These are phyloP conservation scores for Agaricus bisporus DNA, from an alignment of 768 basidiomycete genomes.

Conservation along the genomic window DNA sequence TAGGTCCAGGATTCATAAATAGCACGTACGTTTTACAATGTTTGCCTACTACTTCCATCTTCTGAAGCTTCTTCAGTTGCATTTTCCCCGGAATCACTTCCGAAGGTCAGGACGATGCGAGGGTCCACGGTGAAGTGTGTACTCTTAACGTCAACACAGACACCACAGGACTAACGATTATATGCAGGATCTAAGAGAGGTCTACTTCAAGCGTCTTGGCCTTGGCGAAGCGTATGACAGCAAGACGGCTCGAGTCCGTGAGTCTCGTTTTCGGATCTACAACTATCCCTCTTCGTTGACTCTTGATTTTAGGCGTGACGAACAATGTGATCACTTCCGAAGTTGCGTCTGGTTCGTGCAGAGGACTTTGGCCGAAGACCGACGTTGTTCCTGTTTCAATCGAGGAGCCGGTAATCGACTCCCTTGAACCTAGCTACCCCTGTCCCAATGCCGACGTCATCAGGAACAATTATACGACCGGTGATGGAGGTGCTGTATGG, in stretches of 20 bases:
- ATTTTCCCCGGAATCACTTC: conserved; percentile 45
- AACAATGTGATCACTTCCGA: conserved; percentile 50
- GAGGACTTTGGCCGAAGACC: conserved; percentile 38
- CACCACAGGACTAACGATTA: neutral
- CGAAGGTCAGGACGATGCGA: conserved; percentile 36
- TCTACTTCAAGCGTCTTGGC: conserved; percentile 36
- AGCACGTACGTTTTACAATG: conserved; percentile 29
- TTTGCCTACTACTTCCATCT: neutral
- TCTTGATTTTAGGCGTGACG: conserved; percentile 32
- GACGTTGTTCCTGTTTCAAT: conserved; percentile 27
- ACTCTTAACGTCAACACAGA: neutral
- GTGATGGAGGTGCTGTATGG: conserved; percentile 31
- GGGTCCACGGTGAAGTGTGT: conserved; percentile 36
- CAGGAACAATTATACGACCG: conserved; percentile 30
- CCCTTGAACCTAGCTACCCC: conserved; percentile 40
- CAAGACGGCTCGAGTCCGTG: conserved; percentile 30
- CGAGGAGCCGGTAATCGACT: conserved; percentile 36
- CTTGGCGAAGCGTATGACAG: conserved; percentile 28
- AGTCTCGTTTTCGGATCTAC: conserved; percentile 7
- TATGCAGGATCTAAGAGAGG: conserved; percentile 34
- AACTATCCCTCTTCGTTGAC: neutral
- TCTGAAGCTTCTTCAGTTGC: conserved; percentile 25
- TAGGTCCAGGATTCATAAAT: conserved; percentile 38
- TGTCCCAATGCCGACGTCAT: conserved; percentile 33
- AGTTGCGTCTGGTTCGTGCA: conserved; percentile 39